A percentile compares a stretch with the other conserved stretches of the same genome.
phyloP scores from a whole-genome alignment of 2,329 filamentous ascomycete species.

The Trichoderma sp. region DNA sequence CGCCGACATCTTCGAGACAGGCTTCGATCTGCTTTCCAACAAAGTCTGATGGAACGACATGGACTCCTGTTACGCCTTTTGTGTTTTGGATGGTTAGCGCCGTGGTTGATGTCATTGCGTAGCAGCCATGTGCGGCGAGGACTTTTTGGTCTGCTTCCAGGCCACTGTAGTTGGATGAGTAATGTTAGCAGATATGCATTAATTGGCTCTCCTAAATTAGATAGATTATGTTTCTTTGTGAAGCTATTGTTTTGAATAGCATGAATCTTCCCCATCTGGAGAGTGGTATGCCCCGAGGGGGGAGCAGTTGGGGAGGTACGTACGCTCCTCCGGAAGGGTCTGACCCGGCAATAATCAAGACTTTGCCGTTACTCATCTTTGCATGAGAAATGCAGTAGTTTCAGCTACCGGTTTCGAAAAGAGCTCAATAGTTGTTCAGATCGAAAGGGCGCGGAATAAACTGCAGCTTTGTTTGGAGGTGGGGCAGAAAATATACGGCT shows the following conservation, averaged over 20 bases:
- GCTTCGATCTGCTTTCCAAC: slow-evolving; percentile 82
- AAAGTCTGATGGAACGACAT: slow-evolving; percentile 74
- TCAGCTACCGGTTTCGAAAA: background rate
- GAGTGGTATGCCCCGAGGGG: background rate
- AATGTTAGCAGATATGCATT: background rate
- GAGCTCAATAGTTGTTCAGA: background rate
- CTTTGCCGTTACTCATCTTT: slow-evolving; percentile 45
- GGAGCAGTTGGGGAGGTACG: slow-evolving; percentile 32
- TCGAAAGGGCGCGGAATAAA: slow-evolving; percentile 7
- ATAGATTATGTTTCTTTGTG: background rate
- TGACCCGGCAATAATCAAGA: slow-evolving; percentile 82
- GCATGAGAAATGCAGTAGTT: background rate
- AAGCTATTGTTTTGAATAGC: background rate
- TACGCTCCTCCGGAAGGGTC: slow-evolving; percentile 88
- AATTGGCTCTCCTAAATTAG: background rate
- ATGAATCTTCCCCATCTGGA: background rate
- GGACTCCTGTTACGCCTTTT: slow-evolving; percentile 74
- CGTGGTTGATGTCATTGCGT: slow-evolving; percentile 94
- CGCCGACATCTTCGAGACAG: slow-evolving; percentile 76
- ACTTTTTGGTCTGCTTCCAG: slow-evolving; percentile 96
- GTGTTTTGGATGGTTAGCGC: slow-evolving; percentile 97
- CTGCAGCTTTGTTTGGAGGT: background rate
- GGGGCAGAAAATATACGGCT: slow-evolving; percentile 11
- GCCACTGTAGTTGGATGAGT: slow-evolving; percentile 53
- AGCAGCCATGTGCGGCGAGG: slow-evolving; percentile 85